phyloP scores from a whole-genome alignment of 805 yeast genomes.

The Ogataea pilisensis region DNA sequence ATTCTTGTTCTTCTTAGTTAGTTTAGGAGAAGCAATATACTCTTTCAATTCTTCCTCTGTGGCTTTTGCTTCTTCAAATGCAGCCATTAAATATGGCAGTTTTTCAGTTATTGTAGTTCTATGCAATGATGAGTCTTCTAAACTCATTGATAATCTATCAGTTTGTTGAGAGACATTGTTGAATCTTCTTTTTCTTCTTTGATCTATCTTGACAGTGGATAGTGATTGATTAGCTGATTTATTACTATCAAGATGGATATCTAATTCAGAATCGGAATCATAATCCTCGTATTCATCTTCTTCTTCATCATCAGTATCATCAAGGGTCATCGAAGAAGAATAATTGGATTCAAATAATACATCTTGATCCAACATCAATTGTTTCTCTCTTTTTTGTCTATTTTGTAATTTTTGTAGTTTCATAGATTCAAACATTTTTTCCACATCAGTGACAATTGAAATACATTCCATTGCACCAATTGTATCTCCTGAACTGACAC shows the following conservation, averaged over 20 bases:
- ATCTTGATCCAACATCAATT: no score
- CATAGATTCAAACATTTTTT: constrained; percentile 65
- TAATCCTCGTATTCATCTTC: constrained; percentile 1
- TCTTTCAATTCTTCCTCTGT: constrained; percentile 47
- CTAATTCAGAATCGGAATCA: not conserved
- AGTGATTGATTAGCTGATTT: constrained; percentile 9
- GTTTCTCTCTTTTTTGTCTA: constrained; percentile 10
- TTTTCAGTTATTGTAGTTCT: constrained; percentile 58
- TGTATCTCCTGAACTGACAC: constrained; percentile 50
- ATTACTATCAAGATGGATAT: not conserved
- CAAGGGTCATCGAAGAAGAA: constrained; percentile 10
- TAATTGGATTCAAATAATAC: constrained; percentile 10
- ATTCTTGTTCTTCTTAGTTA: constrained; percentile 1
- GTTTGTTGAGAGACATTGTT: constrained; percentile 2
- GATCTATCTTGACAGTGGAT: constrained; percentile 14
- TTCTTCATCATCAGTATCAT: constrained; percentile 11
- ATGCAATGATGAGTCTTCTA: constrained; percentile 34
- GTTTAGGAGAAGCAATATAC: constrained; percentile 8
- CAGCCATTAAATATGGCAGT: constrained; percentile 61
- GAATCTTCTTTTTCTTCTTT: constrained; percentile 13
- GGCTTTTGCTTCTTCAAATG: constrained; percentile 59
- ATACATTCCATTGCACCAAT: constrained; percentile 63
- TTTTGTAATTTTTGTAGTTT: constrained; percentile 21
- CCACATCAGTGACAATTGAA: constrained; percentile 64
- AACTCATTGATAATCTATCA: constrained; percentile 5